Conservation (phyloP, 2,329 filamentous ascomycete species). For the Trichoderma hamatum region DNA sequence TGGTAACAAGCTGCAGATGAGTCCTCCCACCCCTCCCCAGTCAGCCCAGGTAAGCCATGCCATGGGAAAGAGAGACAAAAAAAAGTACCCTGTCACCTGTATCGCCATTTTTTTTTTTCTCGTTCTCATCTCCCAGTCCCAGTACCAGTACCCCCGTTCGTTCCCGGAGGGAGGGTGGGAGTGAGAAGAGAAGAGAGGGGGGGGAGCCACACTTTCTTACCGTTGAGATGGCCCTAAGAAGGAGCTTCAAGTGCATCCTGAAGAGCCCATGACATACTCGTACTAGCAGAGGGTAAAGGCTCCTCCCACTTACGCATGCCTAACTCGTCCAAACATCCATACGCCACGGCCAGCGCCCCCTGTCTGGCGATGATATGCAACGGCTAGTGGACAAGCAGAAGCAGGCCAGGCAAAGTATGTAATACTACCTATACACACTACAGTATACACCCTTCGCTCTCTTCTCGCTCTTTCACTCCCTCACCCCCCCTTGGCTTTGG, state of each 20-base stretch:
- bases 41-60: no score
- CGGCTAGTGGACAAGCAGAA: slow-evolving; percentile 16
- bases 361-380: slow-evolving; percentile 12
- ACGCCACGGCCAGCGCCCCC: neutral
- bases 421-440: neutral
- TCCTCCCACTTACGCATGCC: no score
- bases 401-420: no score
- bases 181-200: neutral
- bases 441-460: neutral
- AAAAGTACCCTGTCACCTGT: neutral
- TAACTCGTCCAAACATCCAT: neutral
- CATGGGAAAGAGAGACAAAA: neutral
- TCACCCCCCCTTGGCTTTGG: neutral
- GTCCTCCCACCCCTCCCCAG: neutral
- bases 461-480: neutral
- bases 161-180: neutral
- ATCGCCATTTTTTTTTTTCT: neutral
- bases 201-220: neutral
- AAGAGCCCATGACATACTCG: no score
- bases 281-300: no score
- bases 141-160: neutral
- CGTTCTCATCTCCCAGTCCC: neutral
- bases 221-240: slow-evolving; percentile 17
- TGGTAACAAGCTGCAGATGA: neutral
- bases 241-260: no score